phyloP scores from a whole-genome alignment of 176 grass and related monocot species.

The Alopecurus myosuroides region DNA sequence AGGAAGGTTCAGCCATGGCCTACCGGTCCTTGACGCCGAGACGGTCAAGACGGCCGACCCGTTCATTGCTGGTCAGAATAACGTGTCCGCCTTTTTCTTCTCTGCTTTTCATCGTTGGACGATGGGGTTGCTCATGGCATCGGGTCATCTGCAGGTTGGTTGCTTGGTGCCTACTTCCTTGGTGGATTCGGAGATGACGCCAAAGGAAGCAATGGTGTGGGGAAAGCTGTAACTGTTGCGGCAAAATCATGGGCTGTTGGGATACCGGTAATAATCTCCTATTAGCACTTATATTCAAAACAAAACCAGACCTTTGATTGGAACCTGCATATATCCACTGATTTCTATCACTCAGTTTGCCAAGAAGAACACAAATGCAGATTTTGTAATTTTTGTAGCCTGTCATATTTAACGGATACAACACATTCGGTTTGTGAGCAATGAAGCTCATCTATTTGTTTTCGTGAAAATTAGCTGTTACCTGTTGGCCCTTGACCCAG shows the following conservation, averaged over 20 bases:
- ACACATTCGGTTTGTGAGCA: too few relatives aligned
- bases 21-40: slow-evolving; percentile 59
- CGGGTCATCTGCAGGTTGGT: slow-evolving; percentile 57
- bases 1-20: slow-evolving; percentile 89
- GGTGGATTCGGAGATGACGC: slow-evolving; percentile 84
- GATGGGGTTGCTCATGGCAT: not conserved
- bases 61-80: slow-evolving; percentile 72
- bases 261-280: slow-evolving; percentile 60
- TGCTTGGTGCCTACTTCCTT: slow-evolving; percentile 79
- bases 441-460: too few relatives aligned
- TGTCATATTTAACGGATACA: too few relatives aligned
- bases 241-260: slow-evolving; percentile 77
- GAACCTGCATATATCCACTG: not conserved
- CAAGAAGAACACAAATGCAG: not conserved
- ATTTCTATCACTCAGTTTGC: not conserved
- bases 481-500: not conserved
- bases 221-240: slow-evolving; percentile 44
- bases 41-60: slow-evolving; percentile 82
- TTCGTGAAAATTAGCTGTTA: not conserved
- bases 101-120: not conserved
- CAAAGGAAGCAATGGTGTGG: slow-evolving; percentile 70
- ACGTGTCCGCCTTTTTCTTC: not conserved
- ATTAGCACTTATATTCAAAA: not conserved
- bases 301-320: not conserved
- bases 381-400: not conserved